A percentile compares a stretch with the other conserved stretches of the same genome.
Evolutionary conservation across 345 rosid species (phyloP).

Genomic region (Eutrema yunnanense): DNA sequence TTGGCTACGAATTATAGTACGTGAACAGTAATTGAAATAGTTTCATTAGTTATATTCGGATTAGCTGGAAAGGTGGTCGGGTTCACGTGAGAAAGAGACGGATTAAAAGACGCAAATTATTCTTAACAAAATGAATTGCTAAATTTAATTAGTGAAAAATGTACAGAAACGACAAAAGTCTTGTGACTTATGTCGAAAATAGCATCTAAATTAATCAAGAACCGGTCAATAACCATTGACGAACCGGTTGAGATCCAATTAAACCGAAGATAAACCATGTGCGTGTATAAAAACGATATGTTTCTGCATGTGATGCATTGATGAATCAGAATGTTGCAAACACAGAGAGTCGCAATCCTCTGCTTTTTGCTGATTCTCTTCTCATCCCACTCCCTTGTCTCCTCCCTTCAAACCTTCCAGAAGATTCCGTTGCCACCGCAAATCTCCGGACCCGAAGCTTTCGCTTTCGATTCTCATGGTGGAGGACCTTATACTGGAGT

Average conservation of each 20-base stretch:
- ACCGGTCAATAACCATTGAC: background rate
- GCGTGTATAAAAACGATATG: constrained; percentile 2
- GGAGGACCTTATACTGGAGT: constrained; percentile 37
- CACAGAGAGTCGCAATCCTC: background rate
- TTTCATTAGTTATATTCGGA: background rate
- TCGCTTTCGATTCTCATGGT: constrained; percentile 22
- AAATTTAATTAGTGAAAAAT: background rate
- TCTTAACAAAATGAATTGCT: background rate
- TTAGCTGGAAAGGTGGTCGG: constrained; percentile 23
- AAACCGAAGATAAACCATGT: background rate
- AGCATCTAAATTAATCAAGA: constrained; percentile 6
- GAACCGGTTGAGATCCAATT: background rate
- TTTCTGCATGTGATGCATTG: background rate
- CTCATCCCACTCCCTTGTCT: background rate
- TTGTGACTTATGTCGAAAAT: constrained; percentile 10
- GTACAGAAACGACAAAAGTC: constrained; percentile 7
- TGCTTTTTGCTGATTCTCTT: background rate
- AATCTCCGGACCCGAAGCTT: constrained; percentile 22
- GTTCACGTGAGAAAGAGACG: constrained; percentile 20
- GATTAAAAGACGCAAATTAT: background rate
- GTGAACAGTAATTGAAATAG: background rate
- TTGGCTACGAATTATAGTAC: no score
- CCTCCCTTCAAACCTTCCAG: constrained; percentile 5
- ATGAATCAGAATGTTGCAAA: constrained; percentile 6
- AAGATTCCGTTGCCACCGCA: constrained; percentile 6